A percentile compares a stretch with the other conserved stretches of the same genome.
Evolutionary conservation across 2,329 filamentous ascomycete genomes (phyloP).

Genomic region (Scleromitrula shiraiana): DNA sequence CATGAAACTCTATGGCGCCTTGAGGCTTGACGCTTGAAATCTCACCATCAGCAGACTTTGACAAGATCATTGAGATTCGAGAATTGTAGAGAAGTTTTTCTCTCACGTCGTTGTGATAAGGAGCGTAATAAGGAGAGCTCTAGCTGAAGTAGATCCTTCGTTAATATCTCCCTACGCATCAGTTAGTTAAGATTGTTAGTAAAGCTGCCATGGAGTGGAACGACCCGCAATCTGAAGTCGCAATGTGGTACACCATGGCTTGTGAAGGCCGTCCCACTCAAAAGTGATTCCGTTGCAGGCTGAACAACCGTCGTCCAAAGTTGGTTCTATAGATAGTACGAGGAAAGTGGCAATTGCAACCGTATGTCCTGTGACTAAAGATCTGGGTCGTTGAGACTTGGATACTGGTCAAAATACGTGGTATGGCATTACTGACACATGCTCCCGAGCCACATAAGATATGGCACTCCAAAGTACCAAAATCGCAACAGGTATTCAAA

Average conservation of each 20-base stretch:
- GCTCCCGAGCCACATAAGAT: too few relatives aligned
- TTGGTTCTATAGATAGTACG: constrained; percentile 7
- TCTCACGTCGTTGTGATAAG: too few relatives aligned
- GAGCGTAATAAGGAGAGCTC: not conserved
- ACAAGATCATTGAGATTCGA: constrained; percentile 1
- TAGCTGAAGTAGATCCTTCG: constrained; percentile 7
- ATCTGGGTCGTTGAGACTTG: not conserved
- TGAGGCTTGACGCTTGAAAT: constrained; percentile 7
- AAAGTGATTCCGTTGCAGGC: not conserved
- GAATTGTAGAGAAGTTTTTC: not conserved
- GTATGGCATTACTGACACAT: not conserved
- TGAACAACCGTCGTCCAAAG: constrained; percentile 8
- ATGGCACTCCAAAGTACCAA: too few relatives aligned
- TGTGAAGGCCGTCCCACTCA: not conserved
- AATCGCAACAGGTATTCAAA: too few relatives aligned
- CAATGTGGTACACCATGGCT: not conserved
- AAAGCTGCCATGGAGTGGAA: not conserved
- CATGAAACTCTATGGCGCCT: constrained; percentile 6
- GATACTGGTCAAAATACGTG: constrained; percentile 6
- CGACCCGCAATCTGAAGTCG: not conserved
- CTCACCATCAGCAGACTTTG: not conserved
- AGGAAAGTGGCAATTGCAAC: constrained; percentile 4
- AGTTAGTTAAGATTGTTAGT: not conserved
- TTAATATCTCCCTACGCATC: not conserved
- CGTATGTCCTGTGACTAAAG: constrained; percentile 3